Conservation (phyloP, 2,329 filamentous ascomycete species). For the Leptographium flavum region DNA sequence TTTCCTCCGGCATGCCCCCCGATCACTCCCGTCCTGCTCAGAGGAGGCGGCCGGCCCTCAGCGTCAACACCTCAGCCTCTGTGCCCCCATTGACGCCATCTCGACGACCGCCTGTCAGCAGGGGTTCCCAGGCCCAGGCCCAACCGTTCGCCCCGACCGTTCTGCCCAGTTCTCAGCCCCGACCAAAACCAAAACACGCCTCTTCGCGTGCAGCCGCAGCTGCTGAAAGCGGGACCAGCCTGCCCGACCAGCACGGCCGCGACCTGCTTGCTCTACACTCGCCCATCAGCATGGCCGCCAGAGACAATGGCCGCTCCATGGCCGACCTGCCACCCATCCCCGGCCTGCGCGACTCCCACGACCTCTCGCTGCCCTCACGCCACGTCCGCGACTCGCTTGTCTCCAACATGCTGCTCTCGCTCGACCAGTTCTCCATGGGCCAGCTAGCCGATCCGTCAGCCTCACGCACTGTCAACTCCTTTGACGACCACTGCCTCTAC, state of each 20-base stretch:
- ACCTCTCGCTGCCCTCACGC: conserved; percentile 64
- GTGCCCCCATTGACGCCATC: conserved; percentile 17
- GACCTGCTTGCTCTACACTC: no score
- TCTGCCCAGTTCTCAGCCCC: not conserved
- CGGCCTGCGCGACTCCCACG: conserved; percentile 55
- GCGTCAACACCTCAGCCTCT: conserved; percentile 19
- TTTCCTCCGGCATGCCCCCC: not conserved
- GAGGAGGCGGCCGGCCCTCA: conserved; percentile 22
- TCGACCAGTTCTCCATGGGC: conserved; percentile 64
- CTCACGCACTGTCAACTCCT: conserved; percentile 9
- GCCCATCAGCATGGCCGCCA: conserved; percentile 20
- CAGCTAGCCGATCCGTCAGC: conserved; percentile 20
- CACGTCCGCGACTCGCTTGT: conserved; percentile 81
- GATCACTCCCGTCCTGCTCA: not conserved
- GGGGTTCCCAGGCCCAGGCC: conserved; percentile 2
- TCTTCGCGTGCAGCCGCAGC: conserved; percentile 8
- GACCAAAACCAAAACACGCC: not conserved
- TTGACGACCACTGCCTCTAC: conserved; percentile 22
- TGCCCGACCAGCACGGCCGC: conserved; percentile 25
- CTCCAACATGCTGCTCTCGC: conserved; percentile 85
- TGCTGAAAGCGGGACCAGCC: conserved; percentile 20
- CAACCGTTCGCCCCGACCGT: not conserved
- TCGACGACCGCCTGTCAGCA: conserved; percentile 12
- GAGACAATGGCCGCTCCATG: conserved; percentile 18
- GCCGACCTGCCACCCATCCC: conserved; percentile 15